phyloP scores from a whole-genome alignment of 2,329 filamentous ascomycete genomes.

The Seiridium unicorne region DNA sequence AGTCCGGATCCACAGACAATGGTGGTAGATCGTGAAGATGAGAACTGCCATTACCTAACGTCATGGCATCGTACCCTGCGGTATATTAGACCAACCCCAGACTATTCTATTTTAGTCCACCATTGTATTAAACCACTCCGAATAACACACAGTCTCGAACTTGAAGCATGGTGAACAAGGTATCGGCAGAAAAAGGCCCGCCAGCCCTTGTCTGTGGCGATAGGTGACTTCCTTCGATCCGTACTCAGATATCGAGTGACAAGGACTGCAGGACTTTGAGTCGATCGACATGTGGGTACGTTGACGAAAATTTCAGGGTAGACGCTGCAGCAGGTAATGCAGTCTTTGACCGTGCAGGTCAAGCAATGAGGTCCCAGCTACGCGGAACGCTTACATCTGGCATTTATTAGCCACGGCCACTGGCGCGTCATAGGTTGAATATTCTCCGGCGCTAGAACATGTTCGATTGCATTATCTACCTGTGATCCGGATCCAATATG shows the following conservation, averaged over 20 bases:
- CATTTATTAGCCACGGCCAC: not conserved
- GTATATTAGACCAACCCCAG: too few relatives aligned
- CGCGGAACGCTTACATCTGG: not conserved
- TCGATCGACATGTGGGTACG: not conserved
- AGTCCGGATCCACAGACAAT: not conserved
- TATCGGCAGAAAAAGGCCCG: too few relatives aligned
- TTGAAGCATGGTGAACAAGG: too few relatives aligned
- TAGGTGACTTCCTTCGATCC: not conserved
- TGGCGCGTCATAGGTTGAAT: conserved; percentile 1
- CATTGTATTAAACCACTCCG: too few relatives aligned
- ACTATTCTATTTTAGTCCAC: too few relatives aligned
- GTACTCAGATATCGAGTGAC: conserved; percentile 1
- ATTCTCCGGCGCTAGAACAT: not conserved
- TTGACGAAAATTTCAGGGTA: not conserved
- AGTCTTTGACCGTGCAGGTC: not conserved
- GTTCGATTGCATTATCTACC: too few relatives aligned
- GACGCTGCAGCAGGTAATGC: not conserved
- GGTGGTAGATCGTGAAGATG: too few relatives aligned
- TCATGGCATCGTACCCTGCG: too few relatives aligned
- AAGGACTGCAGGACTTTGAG: not conserved
- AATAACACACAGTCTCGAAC: too few relatives aligned
- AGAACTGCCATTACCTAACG: too few relatives aligned
- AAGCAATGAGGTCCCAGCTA: not conserved
- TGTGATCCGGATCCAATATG: too few relatives aligned
- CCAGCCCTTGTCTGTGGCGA: too few relatives aligned